Evolutionary conservation across 2,329 filamentous ascomycete genomes (phyloP), one percentile per base, ranked within the genome.

Genomic region (Trichoderma pleuroti): DNA sequence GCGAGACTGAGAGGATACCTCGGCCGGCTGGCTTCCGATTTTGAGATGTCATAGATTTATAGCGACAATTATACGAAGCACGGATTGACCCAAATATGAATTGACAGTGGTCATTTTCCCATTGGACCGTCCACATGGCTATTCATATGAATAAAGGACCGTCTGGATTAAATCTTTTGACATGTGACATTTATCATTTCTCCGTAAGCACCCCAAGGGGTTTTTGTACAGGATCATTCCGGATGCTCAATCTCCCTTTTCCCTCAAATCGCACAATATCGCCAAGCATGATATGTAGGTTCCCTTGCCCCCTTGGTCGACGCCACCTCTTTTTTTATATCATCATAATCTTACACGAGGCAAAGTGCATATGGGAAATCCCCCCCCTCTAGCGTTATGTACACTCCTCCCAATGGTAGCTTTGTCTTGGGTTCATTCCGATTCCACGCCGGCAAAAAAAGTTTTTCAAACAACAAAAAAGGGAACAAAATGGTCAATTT

Each of bases 291-390:
- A 57, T 12, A 5, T n/a, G n/a, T n/a, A 16, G 18, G 8, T 30
- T 52, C 39, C 28, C 9, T n/a, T 36, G 24, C 16, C 49, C 42
- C 52, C 56, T n/a, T 52, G 26, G 11, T 61, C 28, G 63, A 28
- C 21, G 30, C 66, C 30, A 16, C 56, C 57, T 36, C 39, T 60
- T 28, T 60, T 42, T 60, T 60, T 34, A 49, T 32, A 60, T 61
- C 42, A 57, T 63, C 59, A 70, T 63, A 57, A 69, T 62, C 67
- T 52, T 70, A 70, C 67, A 70, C 67, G 46, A 32, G 42, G 46
- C 49, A 54, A 32, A 62, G 18, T 21, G 28, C 67, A 21, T 46
- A 39, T 39, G 26, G 56, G 46, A 61, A 42, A 28, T 28, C n/a
- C 30, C 39, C n/a, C n/a, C 56, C 39, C 57, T 21, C 49, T 32